Evolutionary conservation across 305 asterid species (phyloP), one percentile per base, ranked within the genome.

Genomic region (Euphrasia arctica): DNA sequence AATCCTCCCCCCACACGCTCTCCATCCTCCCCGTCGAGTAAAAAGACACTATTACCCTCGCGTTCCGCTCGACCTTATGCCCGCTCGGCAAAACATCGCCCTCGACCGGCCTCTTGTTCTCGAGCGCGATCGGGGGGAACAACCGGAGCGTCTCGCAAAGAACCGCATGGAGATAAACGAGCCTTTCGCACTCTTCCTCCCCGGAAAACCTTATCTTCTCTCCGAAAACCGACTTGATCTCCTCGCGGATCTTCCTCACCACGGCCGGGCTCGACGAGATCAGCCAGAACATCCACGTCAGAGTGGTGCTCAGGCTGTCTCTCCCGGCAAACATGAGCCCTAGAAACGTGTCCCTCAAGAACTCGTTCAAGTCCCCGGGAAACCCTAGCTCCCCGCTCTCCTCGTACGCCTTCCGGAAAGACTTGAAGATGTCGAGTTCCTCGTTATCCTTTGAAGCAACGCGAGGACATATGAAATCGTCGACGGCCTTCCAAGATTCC

Each of bases 101-200:
- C 7, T n/a, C 12, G 7, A 65, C 9, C 0, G 82, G 75, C 51
- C 77, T 60, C 55, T 78, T 78, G 1, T 65, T 70, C 58, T 78
- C 75, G 11, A 78, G 3, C 3, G 77, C 71, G 9, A 78, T 62
- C 0, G 82, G 75, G 5, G 82, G 82, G 66, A 61, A 78, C 5
- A 78, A 69, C 67, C 82, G 47, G 5, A 78, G 68, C 1, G 78
- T 62, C 73, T 77, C 81, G 32, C 73, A 69, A 8, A 77, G 15
- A 3, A 75, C 73, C 2, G 75, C 81, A 6, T 69, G 62, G 45
- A 58, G 62, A 9, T 58, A 58, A 10, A 58, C 3, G 2, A 58
- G 47, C 47, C 13, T 14, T 0, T 32, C 6, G 4, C 45, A 58
- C 47, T 58, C 62, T 14, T 58, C 62, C 11, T 12, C 47, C 0